Conservation (phyloP, 805 yeast species). For the Yarrowia bubula region DNA sequence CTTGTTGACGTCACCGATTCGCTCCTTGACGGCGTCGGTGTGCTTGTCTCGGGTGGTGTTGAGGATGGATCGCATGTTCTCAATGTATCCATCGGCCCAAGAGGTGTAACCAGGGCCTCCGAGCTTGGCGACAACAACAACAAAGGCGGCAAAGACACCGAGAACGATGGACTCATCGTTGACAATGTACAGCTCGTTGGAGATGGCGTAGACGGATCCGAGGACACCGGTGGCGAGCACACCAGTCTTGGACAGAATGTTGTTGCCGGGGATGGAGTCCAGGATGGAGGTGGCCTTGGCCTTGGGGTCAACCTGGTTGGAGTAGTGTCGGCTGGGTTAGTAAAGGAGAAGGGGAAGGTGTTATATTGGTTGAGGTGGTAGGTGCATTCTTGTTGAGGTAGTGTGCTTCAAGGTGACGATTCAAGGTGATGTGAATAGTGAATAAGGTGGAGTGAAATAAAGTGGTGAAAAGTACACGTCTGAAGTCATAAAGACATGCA, state of each 20-base stretch:
- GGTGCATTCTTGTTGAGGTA: background rate
- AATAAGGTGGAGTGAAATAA: too few species aligned
- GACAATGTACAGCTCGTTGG: slow-evolving; percentile 87
- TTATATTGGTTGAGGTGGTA: background rate
- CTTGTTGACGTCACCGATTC: slow-evolving; percentile 84
- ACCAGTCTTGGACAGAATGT: slow-evolving; percentile 86
- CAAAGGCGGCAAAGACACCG: slow-evolving; percentile 73
- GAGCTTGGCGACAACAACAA: slow-evolving; percentile 73
- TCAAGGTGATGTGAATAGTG: too few species aligned
- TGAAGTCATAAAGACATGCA: too few species aligned
- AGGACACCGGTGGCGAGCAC: slow-evolving; percentile 92
- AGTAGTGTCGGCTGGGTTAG: slow-evolving; percentile 34
- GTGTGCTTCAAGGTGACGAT: background rate
- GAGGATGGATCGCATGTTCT: slow-evolving; percentile 75
- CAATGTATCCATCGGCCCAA: slow-evolving; percentile 85
- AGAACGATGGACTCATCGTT: slow-evolving; percentile 91
- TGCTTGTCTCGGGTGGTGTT: slow-evolving; percentile 87
- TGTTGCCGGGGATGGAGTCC: slow-evolving; percentile 91
- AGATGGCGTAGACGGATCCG: slow-evolving; percentile 89
- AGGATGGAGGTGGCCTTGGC: slow-evolving; percentile 85
- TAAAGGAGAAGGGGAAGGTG: background rate
- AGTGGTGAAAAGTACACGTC: too few species aligned
- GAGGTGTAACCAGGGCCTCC: slow-evolving; percentile 93
- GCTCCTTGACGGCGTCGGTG: slow-evolving; percentile 85
- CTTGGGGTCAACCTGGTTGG: slow-evolving; percentile 66